Percentiles rank a stretch among this genome's conserved stretches.
phyloP scores from a whole-genome alignment of 129 eudicot species.

The Chrysanthemum seticuspe region DNA sequence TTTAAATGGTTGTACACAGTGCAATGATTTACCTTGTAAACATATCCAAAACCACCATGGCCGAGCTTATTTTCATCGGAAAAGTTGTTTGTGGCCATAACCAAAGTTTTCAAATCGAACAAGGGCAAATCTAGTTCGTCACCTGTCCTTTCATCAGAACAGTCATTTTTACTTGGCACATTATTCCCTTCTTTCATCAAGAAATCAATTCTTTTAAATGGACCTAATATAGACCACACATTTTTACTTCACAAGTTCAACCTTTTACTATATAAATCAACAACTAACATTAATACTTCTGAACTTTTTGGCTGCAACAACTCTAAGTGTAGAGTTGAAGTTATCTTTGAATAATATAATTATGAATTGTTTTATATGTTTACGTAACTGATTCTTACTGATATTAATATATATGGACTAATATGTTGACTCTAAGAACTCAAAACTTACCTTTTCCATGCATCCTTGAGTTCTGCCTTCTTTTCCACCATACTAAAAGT shows the following conservation, averaged over 20 bases:
- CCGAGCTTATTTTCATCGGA: slow-evolving; percentile 66
- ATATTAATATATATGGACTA: background rate
- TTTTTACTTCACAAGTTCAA: background rate
- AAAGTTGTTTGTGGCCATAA: slow-evolving; percentile 57
- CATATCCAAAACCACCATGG: slow-evolving; percentile 89
- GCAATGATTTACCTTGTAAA: slow-evolving; percentile 60
- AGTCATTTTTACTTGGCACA: slow-evolving; percentile 46
- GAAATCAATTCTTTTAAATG: slow-evolving; percentile 53
- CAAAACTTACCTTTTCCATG: slow-evolving; percentile 6
- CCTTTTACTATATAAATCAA: background rate
- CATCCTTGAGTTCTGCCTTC: slow-evolving; percentile 30
- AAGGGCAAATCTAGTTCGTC: slow-evolving; percentile 66
- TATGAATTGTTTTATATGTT: too few species aligned
- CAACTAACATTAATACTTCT: too few species aligned
- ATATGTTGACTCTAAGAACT: slow-evolving; percentile 1
- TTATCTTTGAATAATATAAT: too few species aligned
- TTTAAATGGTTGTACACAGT: background rate
- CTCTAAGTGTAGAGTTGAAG: too few species aligned
- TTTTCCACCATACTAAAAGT: slow-evolving; percentile 35
- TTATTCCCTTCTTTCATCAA: slow-evolving; percentile 40
- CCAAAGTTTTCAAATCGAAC: slow-evolving; percentile 48
- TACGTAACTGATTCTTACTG: too few species aligned
- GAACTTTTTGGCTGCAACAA: too few species aligned
- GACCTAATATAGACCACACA: slow-evolving; percentile 26
- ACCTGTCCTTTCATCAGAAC: slow-evolving; percentile 37